Evolutionary conservation across 352 stramenopile genomes (phyloP).

Genomic region (Globisporangium spinosum): DNA sequence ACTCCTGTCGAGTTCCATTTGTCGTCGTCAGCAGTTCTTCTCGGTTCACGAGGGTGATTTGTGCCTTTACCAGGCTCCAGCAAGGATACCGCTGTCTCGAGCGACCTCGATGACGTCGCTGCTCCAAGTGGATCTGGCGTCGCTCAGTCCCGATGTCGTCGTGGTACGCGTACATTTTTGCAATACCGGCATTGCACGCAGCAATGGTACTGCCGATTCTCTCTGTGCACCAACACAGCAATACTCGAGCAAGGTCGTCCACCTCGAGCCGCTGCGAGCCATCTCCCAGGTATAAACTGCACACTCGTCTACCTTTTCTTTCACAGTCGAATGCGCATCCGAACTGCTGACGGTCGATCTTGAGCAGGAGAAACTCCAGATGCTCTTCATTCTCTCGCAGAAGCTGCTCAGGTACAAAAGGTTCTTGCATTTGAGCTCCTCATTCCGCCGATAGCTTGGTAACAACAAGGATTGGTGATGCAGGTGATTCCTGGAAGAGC

Average conservation of each 20-base stretch:
- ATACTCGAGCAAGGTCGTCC: slow-evolving; percentile 27
- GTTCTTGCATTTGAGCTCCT: not conserved
- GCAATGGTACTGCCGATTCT: not conserved
- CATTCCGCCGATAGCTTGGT: not conserved
- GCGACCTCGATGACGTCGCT: slow-evolving; percentile 29
- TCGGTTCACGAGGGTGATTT: not conserved
- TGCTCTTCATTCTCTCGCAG: slow-evolving; percentile 37
- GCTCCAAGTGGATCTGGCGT: slow-evolving; percentile 26
- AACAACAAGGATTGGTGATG: not conserved
- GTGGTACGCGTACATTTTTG: slow-evolving; percentile 10
- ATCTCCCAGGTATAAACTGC: slow-evolving; percentile 18
- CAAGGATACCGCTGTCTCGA: slow-evolving; percentile 13
- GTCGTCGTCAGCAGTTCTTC: not conserved
- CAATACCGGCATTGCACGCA: not conserved
- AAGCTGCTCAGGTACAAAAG: slow-evolving; percentile 28
- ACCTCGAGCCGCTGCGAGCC: slow-evolving; percentile 15
- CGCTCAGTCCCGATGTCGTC: slow-evolving; percentile 21
- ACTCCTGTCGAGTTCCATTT: not conserved
- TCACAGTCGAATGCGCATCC: not conserved
- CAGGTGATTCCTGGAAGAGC: slow-evolving; percentile 31
- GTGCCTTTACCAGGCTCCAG: too few species aligned
- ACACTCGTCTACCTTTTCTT: not conserved
- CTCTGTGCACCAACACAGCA: slow-evolving; percentile 7
- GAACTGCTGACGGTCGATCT: not conserved
- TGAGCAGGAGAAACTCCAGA: slow-evolving; percentile 33